Evolutionary conservation across 305 asterid genomes (phyloP).

Genomic region (Solanum hybrid): DNA sequence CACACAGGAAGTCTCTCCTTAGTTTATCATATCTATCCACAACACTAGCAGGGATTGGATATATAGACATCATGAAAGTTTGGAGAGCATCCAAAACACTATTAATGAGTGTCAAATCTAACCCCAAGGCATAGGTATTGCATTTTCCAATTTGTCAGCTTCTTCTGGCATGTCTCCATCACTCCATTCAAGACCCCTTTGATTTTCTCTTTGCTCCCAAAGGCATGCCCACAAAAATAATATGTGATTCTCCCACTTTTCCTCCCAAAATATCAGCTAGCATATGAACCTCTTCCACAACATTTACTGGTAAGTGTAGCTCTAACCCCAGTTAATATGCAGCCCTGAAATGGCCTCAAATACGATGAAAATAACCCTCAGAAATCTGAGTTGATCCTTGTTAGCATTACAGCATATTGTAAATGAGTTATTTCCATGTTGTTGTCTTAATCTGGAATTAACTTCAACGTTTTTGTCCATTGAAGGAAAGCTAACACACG

Average conservation of each 20-base stretch:
- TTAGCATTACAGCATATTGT: not conserved
- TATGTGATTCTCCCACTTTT: not conserved
- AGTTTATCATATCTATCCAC: not conserved
- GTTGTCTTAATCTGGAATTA: not conserved
- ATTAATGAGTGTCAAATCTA: not conserved
- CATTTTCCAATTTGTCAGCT: not conserved
- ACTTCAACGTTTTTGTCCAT: not conserved
- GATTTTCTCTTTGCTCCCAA: not conserved
- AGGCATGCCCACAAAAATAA: not conserved
- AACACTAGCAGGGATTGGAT: not conserved
- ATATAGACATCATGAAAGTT: not conserved
- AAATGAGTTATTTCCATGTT: not conserved
- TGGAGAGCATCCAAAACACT: not conserved
- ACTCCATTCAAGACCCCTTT: not conserved
- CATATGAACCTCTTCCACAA: not conserved
- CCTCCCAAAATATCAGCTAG: not conserved
- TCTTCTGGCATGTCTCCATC: not conserved
- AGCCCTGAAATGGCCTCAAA: not conserved
- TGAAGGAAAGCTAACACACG: not conserved
- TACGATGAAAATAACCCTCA: not conserved
- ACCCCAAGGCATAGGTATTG: not conserved
- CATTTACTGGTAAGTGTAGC: not conserved
- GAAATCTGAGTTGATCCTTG: not conserved
- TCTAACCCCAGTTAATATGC: not conserved
- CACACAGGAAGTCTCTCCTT: not conserved